Evolutionary conservation across 148 eudicot species (phyloP), one percentile per base, ranked within the genome.

Genomic region (Oxyria digyna): DNA sequence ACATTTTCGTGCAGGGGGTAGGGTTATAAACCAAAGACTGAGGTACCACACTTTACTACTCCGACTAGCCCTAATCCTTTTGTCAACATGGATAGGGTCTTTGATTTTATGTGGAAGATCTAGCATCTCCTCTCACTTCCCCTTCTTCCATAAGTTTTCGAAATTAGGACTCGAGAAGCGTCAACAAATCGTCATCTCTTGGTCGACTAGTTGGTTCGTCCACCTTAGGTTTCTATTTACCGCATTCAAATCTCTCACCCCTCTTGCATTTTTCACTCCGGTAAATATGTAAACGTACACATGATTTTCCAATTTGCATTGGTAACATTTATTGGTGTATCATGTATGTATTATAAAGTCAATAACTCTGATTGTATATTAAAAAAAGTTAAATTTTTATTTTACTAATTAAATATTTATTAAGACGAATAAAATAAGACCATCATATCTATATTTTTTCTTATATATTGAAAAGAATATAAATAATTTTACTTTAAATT

Each of bases 11-110:
- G 74, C 24, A 86, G 91, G 42, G 78, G 23, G 84, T 70, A 18
- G 72, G 67, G 42, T 2, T 79, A 46, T 83, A 13, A 37, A 67
- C 31, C 72, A 68, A 63, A 79, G 69, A 65, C 12, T 75, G 24
- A 8, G 68, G 42, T 87, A 84, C 50, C 91, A 84, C 78, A 41
- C 71, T 10, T 10, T 29, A 3, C 35, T 78, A 26, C 2, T 74
- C 14, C 40, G 74, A 21, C 0, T 81, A 12, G 13, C 77, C 7
- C 14, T 86, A 3, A 54, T 74, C 68, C 9, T 70, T 26, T 23
- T 86, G n/a, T 80, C 91, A 15, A 86, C 87, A 13, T 64, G 84
- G 71, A 69, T 84, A 1, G 91, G 91, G 6, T 84, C 87, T 0
- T n/a, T n/a, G n/a, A n/a, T 74, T 86, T 14, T 0, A 80, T 4